phyloP scores from a whole-genome alignment of 148 eudicot genomes.

The Diospyros lotus region DNA sequence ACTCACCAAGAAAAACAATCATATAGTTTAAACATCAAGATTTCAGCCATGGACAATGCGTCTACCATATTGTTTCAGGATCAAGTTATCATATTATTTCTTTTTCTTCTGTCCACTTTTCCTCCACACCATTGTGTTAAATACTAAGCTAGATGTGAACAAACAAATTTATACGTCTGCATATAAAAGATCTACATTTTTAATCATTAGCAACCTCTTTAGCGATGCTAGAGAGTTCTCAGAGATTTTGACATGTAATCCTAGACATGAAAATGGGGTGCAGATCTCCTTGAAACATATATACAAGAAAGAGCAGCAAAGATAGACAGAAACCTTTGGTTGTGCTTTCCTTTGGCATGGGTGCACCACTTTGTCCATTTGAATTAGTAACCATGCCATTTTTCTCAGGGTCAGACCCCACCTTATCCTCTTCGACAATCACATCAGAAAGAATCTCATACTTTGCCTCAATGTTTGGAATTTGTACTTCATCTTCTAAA shows the following conservation, averaged over 20 bases:
- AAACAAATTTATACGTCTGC: background rate
- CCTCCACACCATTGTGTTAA: background rate
- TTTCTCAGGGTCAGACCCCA: constrained; percentile 9
- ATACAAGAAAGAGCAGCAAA: background rate
- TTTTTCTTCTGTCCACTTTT: no score
- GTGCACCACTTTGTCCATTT: constrained; percentile 17
- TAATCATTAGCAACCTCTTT: background rate
- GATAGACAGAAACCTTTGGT: constrained; percentile 20
- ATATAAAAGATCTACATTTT: constrained; percentile 4
- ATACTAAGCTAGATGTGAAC: background rate
- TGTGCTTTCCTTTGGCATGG: constrained; percentile 17
- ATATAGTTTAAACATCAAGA: background rate
- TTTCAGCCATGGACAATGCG: background rate
- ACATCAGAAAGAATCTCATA: constrained; percentile 9
- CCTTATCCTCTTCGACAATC: constrained; percentile 15
- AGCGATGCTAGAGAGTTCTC: background rate
- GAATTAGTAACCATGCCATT: constrained; percentile 18
- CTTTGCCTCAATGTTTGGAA: constrained; percentile 11
- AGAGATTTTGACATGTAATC: background rate
- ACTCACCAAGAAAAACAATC: background rate
- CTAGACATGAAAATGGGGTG: background rate
- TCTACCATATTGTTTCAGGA: background rate
- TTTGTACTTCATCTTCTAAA: constrained; percentile 24
- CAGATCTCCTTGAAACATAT: background rate
- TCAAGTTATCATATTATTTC: background rate